These are phyloP conservation scores for Haematococcus lacustris DNA, from an alignment of 139 green algal genomes.

Conservation along the genomic window DNA sequence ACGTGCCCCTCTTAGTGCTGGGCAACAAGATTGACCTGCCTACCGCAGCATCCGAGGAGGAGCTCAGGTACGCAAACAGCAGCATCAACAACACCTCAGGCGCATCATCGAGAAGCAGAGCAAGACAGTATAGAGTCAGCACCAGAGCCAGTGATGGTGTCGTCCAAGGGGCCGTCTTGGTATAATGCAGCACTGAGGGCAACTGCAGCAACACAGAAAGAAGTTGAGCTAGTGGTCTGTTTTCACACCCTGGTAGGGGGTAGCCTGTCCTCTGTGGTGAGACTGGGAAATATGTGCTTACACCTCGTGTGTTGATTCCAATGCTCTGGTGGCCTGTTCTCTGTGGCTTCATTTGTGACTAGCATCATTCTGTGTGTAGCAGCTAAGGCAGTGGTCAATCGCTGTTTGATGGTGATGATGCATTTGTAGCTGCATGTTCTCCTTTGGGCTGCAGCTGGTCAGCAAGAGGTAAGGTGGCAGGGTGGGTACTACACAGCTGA, in stretches of 20 bases:
- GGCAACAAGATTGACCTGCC: slow-evolving; percentile 99
- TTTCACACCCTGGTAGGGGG: no score
- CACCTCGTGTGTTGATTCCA: no score
- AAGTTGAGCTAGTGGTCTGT: not conserved
- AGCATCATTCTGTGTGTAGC: no score
- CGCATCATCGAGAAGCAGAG: not conserved
- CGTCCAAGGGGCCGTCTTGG: not conserved
- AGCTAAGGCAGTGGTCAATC: not conserved
- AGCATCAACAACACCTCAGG: not conserved
- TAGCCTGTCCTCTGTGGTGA: no score
- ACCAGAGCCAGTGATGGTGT: no score
- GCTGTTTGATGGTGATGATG: not conserved
- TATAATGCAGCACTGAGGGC: not conserved
- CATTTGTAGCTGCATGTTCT: not conserved
- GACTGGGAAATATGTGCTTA: no score
- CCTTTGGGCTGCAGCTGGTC: not conserved
- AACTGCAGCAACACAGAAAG: not conserved
- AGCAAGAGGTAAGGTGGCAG: not conserved
- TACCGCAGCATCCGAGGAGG: slow-evolving; percentile 73
- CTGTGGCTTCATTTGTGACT: no score
- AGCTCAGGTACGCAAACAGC: slow-evolving; percentile 45
- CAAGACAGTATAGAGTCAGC: no score
- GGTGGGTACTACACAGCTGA: not conserved
- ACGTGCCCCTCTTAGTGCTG: slow-evolving; percentile 95
- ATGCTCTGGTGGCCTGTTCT: no score